Evolutionary conservation across 1,139 yeast genomes (phyloP).

Genomic region (Blastobotrys proliferans): DNA sequence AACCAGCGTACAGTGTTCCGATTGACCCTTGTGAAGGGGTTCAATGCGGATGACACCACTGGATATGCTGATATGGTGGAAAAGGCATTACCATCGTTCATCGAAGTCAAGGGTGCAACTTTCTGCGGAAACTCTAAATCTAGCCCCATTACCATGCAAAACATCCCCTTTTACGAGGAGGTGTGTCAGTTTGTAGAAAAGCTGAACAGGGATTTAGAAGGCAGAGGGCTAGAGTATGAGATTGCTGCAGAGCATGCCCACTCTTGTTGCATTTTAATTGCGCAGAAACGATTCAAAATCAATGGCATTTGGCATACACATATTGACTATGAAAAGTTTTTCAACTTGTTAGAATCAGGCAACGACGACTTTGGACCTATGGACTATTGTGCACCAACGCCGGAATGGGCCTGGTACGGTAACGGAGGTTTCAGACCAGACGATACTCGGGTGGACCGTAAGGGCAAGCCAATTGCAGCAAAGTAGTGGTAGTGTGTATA

Average conservation of each 20-base stretch:
- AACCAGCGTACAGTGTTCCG: slow-evolving; percentile 91
- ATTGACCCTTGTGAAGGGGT: slow-evolving; percentile 85
- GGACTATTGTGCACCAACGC: slow-evolving; percentile 79
- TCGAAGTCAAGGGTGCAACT: slow-evolving; percentile 92
- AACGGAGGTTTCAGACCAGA: slow-evolving; percentile 91
- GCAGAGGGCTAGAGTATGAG: slow-evolving; percentile 67
- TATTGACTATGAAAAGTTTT: slow-evolving; percentile 75
- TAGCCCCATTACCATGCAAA: slow-evolving; percentile 90
- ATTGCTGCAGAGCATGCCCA: slow-evolving; percentile 96
- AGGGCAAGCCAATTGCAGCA: slow-evolving; percentile 14
- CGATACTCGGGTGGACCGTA: slow-evolving; percentile 43
- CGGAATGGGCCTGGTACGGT: slow-evolving; percentile 90
- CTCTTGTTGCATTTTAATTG: slow-evolving; percentile 85
- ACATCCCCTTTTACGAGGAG: slow-evolving; percentile 91
- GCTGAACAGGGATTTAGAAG: slow-evolving; percentile 54
- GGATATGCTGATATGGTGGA: slow-evolving; percentile 90
- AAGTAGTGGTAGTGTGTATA: no score
- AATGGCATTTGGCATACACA: slow-evolving; percentile 84
- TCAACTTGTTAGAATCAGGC: slow-evolving; percentile 57
- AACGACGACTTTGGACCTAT: slow-evolving; percentile 63
- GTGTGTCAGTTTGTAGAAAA: slow-evolving; percentile 69
- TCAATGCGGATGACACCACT: slow-evolving; percentile 74
- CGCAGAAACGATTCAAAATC: slow-evolving; percentile 66
- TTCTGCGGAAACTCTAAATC: slow-evolving; percentile 85
- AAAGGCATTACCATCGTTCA: slow-evolving; percentile 78